phyloP scores from a whole-genome alignment of 1,284 basidiomycete genomes.

The Tilletia setariae region DNA sequence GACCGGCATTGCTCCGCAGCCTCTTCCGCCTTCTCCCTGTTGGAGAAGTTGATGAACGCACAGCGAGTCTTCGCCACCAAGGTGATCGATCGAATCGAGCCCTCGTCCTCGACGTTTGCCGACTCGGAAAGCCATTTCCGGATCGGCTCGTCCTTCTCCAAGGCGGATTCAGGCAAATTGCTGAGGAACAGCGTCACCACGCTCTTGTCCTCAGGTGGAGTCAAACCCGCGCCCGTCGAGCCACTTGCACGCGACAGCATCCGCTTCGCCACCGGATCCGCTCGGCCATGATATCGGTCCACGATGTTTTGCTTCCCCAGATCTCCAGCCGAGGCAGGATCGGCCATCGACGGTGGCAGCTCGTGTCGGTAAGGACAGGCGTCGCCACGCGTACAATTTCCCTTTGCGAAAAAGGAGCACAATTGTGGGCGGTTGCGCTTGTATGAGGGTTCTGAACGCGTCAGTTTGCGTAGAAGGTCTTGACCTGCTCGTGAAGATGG shows the following conservation, averaged over 20 bases:
- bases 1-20: slow-evolving; percentile 81
- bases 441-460: slow-evolving; percentile 90
- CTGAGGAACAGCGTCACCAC: slow-evolving; percentile 88
- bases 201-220: neutral
- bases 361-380: slow-evolving; percentile 97
- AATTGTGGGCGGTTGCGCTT: slow-evolving; percentile 90
- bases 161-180: slow-evolving; percentile 65
- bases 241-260: neutral
- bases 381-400: slow-evolving; percentile 82
- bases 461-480: slow-evolving; percentile 91
- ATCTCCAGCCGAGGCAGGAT: slow-evolving; percentile 56
- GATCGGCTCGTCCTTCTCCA: slow-evolving; percentile 72
- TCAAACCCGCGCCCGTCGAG: neutral
- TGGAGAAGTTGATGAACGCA: slow-evolving; percentile 91
- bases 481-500: slow-evolving; percentile 62
- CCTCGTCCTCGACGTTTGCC: slow-evolving; percentile 42
- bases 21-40: slow-evolving; percentile 73
- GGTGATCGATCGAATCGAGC: slow-evolving; percentile 62
- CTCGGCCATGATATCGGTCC: slow-evolving; percentile 75
- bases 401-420: slow-evolving; percentile 94
- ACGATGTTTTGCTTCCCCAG: slow-evolving; percentile 85
- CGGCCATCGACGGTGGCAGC: slow-evolving; percentile 66
- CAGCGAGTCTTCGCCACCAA: slow-evolving; percentile 60
- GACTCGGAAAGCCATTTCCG: slow-evolving; percentile 66
- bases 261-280: slow-evolving; percentile 81